Evolutionary conservation across 805 yeast genomes (phyloP).

Genomic region (Candida yuanshanica): DNA sequence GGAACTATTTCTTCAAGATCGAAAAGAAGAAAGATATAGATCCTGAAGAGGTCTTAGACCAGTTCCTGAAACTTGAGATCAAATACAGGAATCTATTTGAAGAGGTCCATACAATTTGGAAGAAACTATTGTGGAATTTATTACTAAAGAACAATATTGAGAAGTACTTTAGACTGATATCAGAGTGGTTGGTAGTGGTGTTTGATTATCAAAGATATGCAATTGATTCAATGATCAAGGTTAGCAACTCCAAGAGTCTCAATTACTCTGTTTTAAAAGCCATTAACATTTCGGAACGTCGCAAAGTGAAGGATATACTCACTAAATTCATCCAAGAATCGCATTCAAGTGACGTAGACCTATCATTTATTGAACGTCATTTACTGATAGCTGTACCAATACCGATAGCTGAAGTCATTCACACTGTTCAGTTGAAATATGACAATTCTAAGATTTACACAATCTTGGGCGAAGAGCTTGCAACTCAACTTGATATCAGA

Average conservation of each 20-base stretch:
- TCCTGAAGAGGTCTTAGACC: constrained; percentile 21
- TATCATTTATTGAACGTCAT: constrained; percentile 3
- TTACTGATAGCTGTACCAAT: constrained; percentile 53
- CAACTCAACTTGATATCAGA: constrained; percentile 30
- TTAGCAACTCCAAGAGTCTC: neutral
- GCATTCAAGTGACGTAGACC: neutral
- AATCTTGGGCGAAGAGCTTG: constrained; percentile 60
- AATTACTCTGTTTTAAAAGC: neutral
- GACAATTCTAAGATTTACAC: constrained; percentile 35
- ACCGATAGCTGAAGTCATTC: constrained; percentile 57
- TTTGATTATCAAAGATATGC: constrained; percentile 8
- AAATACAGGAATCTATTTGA: constrained; percentile 40
- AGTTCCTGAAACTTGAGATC: constrained; percentile 37
- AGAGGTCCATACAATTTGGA: constrained; percentile 35
- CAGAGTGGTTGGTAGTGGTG: neutral
- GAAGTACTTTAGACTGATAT: constrained; percentile 1
- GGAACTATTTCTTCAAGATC: constrained; percentile 55
- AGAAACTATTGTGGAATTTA: constrained; percentile 10
- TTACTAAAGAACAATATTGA: constrained; percentile 4
- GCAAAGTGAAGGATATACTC: neutral
- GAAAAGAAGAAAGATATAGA: constrained; percentile 20
- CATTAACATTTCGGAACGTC: neutral
- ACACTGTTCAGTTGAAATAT: constrained; percentile 42
- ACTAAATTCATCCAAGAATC: neutral
- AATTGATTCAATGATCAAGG: constrained; percentile 1